phyloP scores from a whole-genome alignment of 208 protist species.

The Crithidia thermophila region DNA sequence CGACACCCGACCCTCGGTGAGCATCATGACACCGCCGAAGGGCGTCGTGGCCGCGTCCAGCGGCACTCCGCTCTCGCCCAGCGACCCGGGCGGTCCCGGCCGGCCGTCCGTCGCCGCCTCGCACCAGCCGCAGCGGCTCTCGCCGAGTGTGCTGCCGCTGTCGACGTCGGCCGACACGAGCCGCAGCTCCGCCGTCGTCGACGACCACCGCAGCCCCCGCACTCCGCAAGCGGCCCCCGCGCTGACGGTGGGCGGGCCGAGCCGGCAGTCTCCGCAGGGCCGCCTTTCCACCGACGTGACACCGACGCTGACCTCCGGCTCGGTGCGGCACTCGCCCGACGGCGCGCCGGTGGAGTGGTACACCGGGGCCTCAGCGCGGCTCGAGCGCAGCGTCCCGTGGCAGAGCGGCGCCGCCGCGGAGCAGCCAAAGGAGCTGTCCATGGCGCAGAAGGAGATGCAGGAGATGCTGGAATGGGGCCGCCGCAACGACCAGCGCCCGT shows the following conservation, averaged over 20 bases:
- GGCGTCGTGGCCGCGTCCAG: conserved; percentile 8
- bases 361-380: conserved; percentile 7
- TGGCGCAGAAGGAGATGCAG: conserved; percentile 33
- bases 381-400: conserved; percentile 18
- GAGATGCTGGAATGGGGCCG: conserved; percentile 34
- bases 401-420: conserved; percentile 6
- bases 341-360: conserved; percentile 18
- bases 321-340: conserved; percentile 5
- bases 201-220: conserved; percentile 9
- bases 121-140: neutral
- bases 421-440: conserved; percentile 28
- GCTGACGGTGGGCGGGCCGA: conserved; percentile 22
- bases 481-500: conserved; percentile 8
- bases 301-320: neutral
- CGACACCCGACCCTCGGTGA: neutral
- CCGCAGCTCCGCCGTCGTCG: neutral
- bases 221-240: conserved; percentile 2
- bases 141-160: neutral
- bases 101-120: neutral
- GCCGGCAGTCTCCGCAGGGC: conserved; percentile 12
- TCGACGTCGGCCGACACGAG: neutral
- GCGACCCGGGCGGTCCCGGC: conserved; percentile 12
- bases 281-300: neutral
- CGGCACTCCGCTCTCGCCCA: conserved; percentile 6
- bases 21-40: neutral